Base-by-base conservation (phyloP, 257 asterid species). In the Echium plantagineum region DNA sequence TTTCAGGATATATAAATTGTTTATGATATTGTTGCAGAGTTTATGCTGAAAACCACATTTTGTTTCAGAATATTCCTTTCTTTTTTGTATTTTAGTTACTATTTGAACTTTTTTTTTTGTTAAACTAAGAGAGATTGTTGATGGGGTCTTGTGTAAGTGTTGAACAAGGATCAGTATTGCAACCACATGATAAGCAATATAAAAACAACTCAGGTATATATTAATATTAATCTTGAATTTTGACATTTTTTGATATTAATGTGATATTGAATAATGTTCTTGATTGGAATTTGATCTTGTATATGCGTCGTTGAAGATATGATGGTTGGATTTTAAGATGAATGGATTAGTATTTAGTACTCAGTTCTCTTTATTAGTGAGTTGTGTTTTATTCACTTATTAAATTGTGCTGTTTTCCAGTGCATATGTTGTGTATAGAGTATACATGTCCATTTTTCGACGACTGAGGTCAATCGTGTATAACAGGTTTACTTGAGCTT, bases 121-220 rank as follows among this genome's bases (percentile, higher is more conserved):
- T n/a, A n/a, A 67, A 73, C 72, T 78, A 81, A 35, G 17, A 20
- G 5, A 2, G 35, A 58, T 51, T 63, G 68, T 42, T 42, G 17
- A 89, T 89, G 97, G 97, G 97, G 38, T 74, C 91, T 65, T 89
- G 97, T 69, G 51, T 86, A 7, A 89, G 97, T 59, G 72, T 77
- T 66, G 95, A 86, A 64, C 87, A 85, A 66, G 89, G 71, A 62
- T 60, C 67, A 24, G 73, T 60, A 54, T 67, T 60, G 59, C 75
- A 35, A 12, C 72, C 64, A n/a, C 74, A 62, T 52, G 64, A 59
- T 57, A 78, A 72, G 70, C 65, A 73, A 69, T 71, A 77, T 13
- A 59, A 66, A 38, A 57, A 56, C 6, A 65, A 55, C 64, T 68
- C 82, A 55, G 80, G 84, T 75, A 64, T 59, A 58, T 28, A 28